Evolutionary conservation across 129 eudicot species (phyloP), one percentile per base, ranked within the genome.

Genomic region (Saposhnikovia divaricata): DNA sequence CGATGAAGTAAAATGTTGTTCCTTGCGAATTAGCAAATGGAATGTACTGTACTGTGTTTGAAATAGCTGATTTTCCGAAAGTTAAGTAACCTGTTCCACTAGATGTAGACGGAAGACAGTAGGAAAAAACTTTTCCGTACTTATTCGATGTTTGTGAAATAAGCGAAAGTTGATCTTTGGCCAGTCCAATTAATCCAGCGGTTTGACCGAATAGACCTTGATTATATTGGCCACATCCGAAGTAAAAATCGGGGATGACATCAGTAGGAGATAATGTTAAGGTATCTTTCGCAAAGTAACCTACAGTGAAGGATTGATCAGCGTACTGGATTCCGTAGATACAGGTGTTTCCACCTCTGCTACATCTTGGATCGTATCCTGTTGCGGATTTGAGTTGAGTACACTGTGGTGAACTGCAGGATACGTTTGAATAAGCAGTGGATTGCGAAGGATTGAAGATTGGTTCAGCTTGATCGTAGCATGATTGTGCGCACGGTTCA

Each of bases 141-240:
- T 86, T 84, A 9, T 42, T 19, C 4, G 92, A 82, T 15, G 92
- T 79, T 73, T 94, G 98, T 2, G 92, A 87, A 12, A 90, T 88
- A 7, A 87, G 16, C 0, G 98, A 94, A 8, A 92, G 76, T 13
- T 85, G 28, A 40, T 85, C 82, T 1, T 87, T 85, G 1, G 94
- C 98, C 21, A 94, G 89, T 14, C 98, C 98, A 9, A 94, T 21
- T 21, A 94, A 42, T 19, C 98, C 97, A 0, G 89, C 90, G 0
- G 90, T 83, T 4, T 79, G 82, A 37, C 91, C 90, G 40, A 90
- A 92, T 4, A 86, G 72, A 39, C 98, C 98, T 51, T 82, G 85
- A 76, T 95, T 95, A 81, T 86, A 81, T 72, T 92, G 90, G 48
- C 98, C 97, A 74, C 98, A 95, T 9, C 98, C 97, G 42, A 89